phyloP scores from a whole-genome alignment of 805 yeast genomes.

The Ogataea nitratoaversa region DNA sequence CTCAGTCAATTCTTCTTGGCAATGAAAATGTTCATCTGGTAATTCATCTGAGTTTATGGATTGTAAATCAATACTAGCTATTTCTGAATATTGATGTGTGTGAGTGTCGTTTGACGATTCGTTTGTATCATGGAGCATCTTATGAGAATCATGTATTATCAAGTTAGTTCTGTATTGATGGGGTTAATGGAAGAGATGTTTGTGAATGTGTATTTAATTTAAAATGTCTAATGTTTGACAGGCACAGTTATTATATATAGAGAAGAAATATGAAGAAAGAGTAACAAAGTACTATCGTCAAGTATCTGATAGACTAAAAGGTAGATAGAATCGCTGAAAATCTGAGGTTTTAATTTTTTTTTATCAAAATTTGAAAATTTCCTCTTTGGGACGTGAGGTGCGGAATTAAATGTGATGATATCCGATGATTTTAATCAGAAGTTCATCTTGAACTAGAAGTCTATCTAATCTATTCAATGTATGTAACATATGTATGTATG shows the following conservation, averaged over 20 bases:
- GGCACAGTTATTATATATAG: too few species aligned
- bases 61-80: neutral
- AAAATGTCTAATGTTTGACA: too few species aligned
- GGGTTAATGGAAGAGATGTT: too few species aligned
- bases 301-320: neutral
- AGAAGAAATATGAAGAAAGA: neutral
- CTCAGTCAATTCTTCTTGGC: neutral
- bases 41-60: slow-evolving; percentile 1
- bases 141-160: too few species aligned
- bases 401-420: slow-evolving; percentile 12
- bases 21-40: neutral
- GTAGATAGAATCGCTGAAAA: neutral
- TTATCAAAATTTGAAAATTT: slow-evolving; percentile 16
- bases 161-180: too few species aligned
- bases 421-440: slow-evolving; percentile 8
- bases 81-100: neutral
- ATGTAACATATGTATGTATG: too few species aligned
- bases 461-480: too few species aligned
- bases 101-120: neutral
- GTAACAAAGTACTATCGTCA: neutral
- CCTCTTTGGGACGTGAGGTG: slow-evolving; percentile 11
- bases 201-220: too few species aligned
- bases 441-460: neutral
- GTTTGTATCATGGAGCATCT: neutral
- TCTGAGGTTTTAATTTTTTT: neutral